Evolutionary conservation across 2,329 filamentous ascomycete species (phyloP).

Genomic region (Diaporthe sp.): DNA sequence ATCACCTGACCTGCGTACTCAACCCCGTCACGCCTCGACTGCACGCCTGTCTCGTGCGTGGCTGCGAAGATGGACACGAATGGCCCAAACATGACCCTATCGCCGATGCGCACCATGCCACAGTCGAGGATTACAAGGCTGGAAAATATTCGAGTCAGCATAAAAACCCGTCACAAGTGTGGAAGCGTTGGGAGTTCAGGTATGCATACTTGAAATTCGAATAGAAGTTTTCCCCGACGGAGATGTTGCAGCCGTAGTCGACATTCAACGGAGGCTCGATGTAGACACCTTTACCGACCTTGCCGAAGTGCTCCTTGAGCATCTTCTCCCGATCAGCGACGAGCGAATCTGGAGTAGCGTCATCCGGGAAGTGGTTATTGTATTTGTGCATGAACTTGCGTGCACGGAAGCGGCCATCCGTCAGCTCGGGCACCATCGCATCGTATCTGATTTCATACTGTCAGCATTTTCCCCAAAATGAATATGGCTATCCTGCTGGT

Average conservation of each 20-base stretch:
- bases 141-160: neutral
- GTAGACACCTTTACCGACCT: constrained; percentile 63
- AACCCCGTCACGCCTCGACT: constrained; percentile 59
- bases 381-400: constrained; percentile 69
- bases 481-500: neutral
- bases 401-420: constrained; percentile 64
- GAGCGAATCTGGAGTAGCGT: constrained; percentile 56
- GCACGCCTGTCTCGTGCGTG: constrained; percentile 76
- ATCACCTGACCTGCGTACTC: constrained; percentile 61
- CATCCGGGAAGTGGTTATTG: constrained; percentile 67
- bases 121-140: constrained; percentile 77
- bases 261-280: constrained; percentile 73
- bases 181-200: neutral
- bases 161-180: constrained; percentile 54
- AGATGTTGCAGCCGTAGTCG: constrained; percentile 76
- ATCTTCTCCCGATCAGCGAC: constrained; percentile 56
- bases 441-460: constrained; percentile 59
- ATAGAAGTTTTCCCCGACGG: constrained; percentile 73
- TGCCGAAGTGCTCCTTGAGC: constrained; percentile 63
- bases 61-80: constrained; percentile 79
- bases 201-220: constrained; percentile 66
- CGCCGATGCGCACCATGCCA: constrained; percentile 77
- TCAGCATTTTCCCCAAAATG: constrained; percentile 11
- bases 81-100: constrained; percentile 78
- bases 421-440: constrained; percentile 60